Evolutionary conservation across 805 yeast species (phyloP), one percentile per base, ranked within the genome.

Genomic region (Starmera caribaea): DNA sequence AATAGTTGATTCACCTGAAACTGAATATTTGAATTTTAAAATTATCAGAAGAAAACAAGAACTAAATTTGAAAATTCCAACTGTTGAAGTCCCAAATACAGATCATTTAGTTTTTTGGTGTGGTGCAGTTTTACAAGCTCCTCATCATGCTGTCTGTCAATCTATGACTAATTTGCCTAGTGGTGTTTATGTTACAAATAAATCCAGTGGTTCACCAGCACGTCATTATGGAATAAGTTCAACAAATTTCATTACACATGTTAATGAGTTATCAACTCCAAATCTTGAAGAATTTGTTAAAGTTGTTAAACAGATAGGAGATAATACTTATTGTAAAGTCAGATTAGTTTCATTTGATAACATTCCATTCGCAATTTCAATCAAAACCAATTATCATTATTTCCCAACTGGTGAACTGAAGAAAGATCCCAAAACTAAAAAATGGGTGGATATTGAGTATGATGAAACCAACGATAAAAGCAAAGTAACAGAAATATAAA

Each of bases 61-160:
- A 42, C 41, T 79, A 40, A 76, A 74, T 36, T 48, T 88, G 16
- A 59, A 56, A 15, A 87, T 84, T 9, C 79, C 82, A 10, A 78
- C 94, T 4, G 72, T 76, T 3, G 72, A 74, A 16, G 71, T 88
- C 4, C 64, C 68, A 26, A 68, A 70, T 32, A 86, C 95, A 2
- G 71, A 74, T 31, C 79, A 80, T 40, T 64, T 86, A 32, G 79
- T 84, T 8, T 68, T 73, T 37, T 89, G 95, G 92, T 76, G 88
- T 38, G 96, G 96, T 16, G 80, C 88, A 32, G 62, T 81, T 6
- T 59, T 89, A 29, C 97, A 89, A 55, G 72, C 76, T 31, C 96
- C 96, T n/a, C 96, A 87, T 58, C 94, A 83, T 54, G 90, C 92
- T 8, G 96, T 88, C 14, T 75, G 89, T 45, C 96, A 88, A 62